A percentile compares a stretch with the other conserved stretches of the same genome.
Conservation (phyloP, 306 rosid species). For the Glycine latifolia region DNA sequence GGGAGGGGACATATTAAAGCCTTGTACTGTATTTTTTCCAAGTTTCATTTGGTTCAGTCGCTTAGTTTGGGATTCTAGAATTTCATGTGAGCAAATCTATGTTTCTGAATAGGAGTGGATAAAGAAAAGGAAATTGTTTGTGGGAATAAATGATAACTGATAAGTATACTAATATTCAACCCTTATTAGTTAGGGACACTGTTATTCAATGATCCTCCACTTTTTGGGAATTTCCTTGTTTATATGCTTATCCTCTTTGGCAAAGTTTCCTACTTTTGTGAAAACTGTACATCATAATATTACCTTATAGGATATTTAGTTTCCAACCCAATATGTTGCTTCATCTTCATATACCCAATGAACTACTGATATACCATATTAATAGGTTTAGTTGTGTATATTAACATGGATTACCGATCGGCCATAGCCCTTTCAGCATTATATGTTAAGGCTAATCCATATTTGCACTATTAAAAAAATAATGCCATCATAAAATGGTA, state of each 20-base stretch:
- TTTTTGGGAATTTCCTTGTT: slow-evolving; percentile 11
- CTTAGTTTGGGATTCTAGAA: slow-evolving; percentile 25
- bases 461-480: neutral
- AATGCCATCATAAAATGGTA: neutral
- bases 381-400: neutral
- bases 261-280: neutral
- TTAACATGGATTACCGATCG: too few relatives aligned
- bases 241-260: neutral
- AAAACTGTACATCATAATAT: neutral
- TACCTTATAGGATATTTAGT: neutral
- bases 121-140: neutral
- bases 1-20: neutral
- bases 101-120: neutral
- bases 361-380: neutral
- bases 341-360: neutral
- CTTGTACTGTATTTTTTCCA: slow-evolving; percentile 14
- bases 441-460: too few relatives aligned
- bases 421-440: too few relatives aligned
- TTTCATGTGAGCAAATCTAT: neutral
- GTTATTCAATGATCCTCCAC: neutral
- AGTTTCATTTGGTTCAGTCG: slow-evolving; percentile 35
- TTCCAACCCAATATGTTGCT: slow-evolving; percentile 10
- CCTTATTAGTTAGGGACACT: neutral
- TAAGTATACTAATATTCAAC: slow-evolving; percentile 14
- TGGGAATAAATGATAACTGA: neutral